Percentiles rank a stretch among this genome's conserved stretches.
Evolutionary conservation across 176 grass and related monocot species (phyloP).

Genomic region (Paspalum notatum): DNA sequence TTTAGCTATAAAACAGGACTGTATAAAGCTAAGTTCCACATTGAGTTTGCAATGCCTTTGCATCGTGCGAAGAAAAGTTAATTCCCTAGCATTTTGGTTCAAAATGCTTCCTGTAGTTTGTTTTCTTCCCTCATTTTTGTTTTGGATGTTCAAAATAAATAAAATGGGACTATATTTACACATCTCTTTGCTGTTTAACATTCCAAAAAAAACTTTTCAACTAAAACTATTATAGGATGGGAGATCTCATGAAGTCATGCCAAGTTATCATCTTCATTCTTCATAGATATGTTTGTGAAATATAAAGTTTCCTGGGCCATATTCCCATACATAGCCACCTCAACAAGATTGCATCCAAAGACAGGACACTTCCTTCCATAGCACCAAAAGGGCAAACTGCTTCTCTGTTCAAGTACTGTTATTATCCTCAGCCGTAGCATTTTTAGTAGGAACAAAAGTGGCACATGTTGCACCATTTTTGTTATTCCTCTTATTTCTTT

Average conservation of each 20-base stretch:
- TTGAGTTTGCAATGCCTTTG: too few species aligned
- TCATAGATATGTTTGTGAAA: neutral
- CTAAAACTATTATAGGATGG: neutral
- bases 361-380: neutral
- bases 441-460: neutral
- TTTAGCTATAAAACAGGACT: neutral
- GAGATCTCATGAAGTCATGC: neutral
- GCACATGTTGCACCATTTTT: neutral
- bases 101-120: too few species aligned
- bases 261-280: neutral
- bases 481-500: neutral
- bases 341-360: neutral
- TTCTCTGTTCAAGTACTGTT: too few species aligned
- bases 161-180: neutral
- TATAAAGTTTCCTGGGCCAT: neutral
- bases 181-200: neutral
- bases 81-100: too few species aligned
- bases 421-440: neutral
- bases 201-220: neutral
- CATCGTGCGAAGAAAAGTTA: too few species aligned
- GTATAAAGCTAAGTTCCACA: too few species aligned
- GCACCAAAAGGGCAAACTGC: neutral
- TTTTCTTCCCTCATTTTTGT: too few species aligned
- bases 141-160: neutral
- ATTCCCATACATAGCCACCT: neutral